Conservation (phyloP, 2,329 filamentous ascomycete genomes). For the Curvularia spicifera region DNA sequence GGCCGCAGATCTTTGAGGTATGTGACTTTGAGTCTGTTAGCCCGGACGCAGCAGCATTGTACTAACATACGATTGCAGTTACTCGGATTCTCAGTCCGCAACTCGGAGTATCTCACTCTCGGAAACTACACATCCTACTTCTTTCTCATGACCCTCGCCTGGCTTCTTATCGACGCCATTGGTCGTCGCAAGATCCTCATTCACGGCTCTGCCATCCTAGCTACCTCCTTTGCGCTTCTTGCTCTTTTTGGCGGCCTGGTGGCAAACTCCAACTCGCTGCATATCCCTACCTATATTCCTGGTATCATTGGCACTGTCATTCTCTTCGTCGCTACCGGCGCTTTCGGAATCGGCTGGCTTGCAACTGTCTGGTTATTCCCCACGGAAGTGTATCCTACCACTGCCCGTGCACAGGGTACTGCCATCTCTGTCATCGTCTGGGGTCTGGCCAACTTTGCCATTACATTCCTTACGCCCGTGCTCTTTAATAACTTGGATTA, state of each 20-base stretch:
- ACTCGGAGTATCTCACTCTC: slow-evolving; percentile 64
- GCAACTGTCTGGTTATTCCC: slow-evolving; percentile 66
- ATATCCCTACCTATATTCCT: slow-evolving; percentile 52
- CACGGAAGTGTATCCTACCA: slow-evolving; percentile 64
- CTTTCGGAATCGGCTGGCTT: slow-evolving; percentile 67
- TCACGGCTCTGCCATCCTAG: slow-evolving; percentile 59
- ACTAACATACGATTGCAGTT: slow-evolving; percentile 63
- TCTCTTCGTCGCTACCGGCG: slow-evolving; percentile 64
- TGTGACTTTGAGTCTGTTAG: not conserved
- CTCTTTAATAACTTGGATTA: slow-evolving; percentile 66
- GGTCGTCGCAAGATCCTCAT: slow-evolving; percentile 62
- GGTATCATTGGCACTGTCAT: slow-evolving; percentile 60
- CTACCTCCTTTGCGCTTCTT: slow-evolving; percentile 59
- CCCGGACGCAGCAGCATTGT: not conserved
- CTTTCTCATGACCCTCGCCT: slow-evolving; percentile 66
- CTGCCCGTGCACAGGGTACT: slow-evolving; percentile 61
- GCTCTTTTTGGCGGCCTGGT: slow-evolving; percentile 60
- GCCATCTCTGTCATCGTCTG: slow-evolving; percentile 63
- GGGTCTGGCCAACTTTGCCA: slow-evolving; percentile 64
- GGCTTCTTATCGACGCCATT: slow-evolving; percentile 64
- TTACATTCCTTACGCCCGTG: slow-evolving; percentile 64
- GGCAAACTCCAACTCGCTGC: slow-evolving; percentile 45
- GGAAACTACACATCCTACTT: slow-evolving; percentile 68
- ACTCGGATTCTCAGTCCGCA: slow-evolving; percentile 60
- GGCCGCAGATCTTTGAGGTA: slow-evolving; percentile 66